These are phyloP conservation scores for Mucor plumbeus DNA, from an alignment of 371 early-diverging fungal species.

Conservation along the genomic window DNA sequence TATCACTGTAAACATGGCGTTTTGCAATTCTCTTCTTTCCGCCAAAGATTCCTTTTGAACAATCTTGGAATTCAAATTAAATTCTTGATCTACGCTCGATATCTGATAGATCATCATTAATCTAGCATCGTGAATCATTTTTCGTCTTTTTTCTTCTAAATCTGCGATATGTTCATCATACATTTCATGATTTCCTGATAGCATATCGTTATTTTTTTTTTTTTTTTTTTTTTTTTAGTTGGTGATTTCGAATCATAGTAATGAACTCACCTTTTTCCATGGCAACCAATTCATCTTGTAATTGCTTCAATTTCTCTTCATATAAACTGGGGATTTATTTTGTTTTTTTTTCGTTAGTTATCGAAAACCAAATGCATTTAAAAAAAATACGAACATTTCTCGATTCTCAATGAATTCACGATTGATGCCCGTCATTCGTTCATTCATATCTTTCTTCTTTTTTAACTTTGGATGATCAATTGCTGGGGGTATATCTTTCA, in stretches of 20 bases:
- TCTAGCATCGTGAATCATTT: conserved; percentile 22
- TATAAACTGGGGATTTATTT: conserved; percentile 13
- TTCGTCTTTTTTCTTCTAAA: conserved; percentile 17
- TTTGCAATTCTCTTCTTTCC: conserved; percentile 24
- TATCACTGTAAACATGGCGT: conserved; percentile 22
- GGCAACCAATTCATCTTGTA: conserved; percentile 18
- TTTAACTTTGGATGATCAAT: conserved; percentile 9
- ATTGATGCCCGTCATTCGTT: conserved; percentile 20
- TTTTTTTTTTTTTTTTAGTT: too few relatives aligned
- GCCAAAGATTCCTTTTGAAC: conserved; percentile 21
- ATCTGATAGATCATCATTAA: conserved; percentile 32
- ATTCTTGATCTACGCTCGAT: conserved; percentile 18
- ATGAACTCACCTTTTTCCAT: conserved; percentile 14
- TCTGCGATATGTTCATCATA: conserved; percentile 12
- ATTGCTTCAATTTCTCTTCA: conserved; percentile 23
- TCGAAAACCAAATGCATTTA: too few relatives aligned
- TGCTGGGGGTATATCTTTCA: not conserved
- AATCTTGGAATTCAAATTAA: not conserved
- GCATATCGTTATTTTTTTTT: not conserved
- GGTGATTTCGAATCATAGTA: not conserved
- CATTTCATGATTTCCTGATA: conserved; percentile 10
- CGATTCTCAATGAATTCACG: conserved; percentile 27
- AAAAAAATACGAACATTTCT: conserved; percentile 16
- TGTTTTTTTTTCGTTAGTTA: too few relatives aligned
- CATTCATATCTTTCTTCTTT: conserved; percentile 23